phyloP scores from a whole-genome alignment of 1,284 basidiomycete genomes.

The Pseudozyma flocculosa region DNA sequence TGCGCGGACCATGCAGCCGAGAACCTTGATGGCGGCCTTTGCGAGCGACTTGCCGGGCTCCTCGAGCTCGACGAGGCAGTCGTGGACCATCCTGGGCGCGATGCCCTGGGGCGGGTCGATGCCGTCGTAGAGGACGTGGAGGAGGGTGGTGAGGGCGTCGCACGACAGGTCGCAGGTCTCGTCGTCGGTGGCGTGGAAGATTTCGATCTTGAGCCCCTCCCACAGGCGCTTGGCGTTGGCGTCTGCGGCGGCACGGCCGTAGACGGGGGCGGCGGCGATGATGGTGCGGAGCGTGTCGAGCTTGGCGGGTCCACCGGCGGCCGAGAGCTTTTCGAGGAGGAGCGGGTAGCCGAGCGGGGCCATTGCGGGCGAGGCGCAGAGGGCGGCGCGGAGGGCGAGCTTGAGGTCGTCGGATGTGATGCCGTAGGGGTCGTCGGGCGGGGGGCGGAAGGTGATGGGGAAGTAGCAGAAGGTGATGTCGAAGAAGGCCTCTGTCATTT shows the following conservation, averaged over 20 bases:
- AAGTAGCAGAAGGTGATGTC: constrained; percentile 98
- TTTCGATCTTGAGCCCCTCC: constrained; percentile 52
- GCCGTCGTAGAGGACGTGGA: constrained; percentile 45
- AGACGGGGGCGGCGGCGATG: constrained; percentile 48
- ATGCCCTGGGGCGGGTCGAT: constrained; percentile 44
- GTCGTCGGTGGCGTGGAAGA: constrained; percentile 56
- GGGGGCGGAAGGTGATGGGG: constrained; percentile 93
- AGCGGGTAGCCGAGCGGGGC: constrained; percentile 81
- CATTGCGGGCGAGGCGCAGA: constrained; percentile 78
- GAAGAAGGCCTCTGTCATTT: constrained; percentile 75
- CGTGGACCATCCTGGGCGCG: constrained; percentile 45
- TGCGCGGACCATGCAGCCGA: constrained; percentile 38
- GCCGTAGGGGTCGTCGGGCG: constrained; percentile 89
- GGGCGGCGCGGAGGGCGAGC: constrained; percentile 68
- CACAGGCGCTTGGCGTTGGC: constrained; percentile 46
- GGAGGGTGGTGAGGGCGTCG: constrained; percentile 37
- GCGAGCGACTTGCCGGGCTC: constrained; percentile 50
- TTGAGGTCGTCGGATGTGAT: constrained; percentile 88
- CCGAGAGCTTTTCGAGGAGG: constrained; percentile 87
- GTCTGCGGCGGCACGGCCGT: constrained; percentile 42
- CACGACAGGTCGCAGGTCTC: constrained; percentile 39
- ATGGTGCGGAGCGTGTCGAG: constrained; percentile 51
- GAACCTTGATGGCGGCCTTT: constrained; percentile 33
- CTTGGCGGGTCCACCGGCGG: constrained; percentile 80
- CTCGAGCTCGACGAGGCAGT: constrained; percentile 40